phyloP scores from a whole-genome alignment of 2,329 filamentous ascomycete genomes.

The Alternaria atra region DNA sequence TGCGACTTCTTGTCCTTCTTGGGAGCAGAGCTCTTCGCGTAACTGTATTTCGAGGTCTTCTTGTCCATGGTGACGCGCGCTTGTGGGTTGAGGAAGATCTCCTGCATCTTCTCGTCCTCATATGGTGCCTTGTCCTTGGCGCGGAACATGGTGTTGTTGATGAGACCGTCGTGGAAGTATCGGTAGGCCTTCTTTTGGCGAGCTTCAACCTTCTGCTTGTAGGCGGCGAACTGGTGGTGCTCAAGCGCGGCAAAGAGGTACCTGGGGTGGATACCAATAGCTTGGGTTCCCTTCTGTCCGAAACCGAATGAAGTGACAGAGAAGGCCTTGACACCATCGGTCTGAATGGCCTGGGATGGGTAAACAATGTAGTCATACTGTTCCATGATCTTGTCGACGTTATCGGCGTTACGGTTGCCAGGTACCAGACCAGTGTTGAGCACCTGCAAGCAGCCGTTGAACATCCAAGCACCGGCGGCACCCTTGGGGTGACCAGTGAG shows the following conservation, averaged over 20 bases:
- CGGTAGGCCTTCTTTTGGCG: constrained; percentile 99
- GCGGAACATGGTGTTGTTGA: constrained; percentile 98
- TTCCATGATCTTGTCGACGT: constrained; percentile 95
- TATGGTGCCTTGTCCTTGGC: constrained; percentile 94
- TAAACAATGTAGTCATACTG: constrained; percentile 98
- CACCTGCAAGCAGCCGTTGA: constrained; percentile 97
- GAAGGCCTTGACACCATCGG: constrained; percentile 97
- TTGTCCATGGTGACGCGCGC: constrained; percentile 86
- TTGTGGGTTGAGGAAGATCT: constrained; percentile 92
- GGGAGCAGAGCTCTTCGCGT: constrained; percentile 67
- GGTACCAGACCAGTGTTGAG: constrained; percentile 93
- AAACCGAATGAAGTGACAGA: constrained; percentile 99
- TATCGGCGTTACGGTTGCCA: constrained; percentile 97
- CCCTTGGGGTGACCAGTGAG: constrained; percentile 99
- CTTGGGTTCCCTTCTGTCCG: constrained; percentile 98
- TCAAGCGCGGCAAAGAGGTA: constrained; percentile 97
- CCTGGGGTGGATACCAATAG: constrained; percentile 94
- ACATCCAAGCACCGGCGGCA: constrained; percentile 99
- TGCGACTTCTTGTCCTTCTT: constrained; percentile 67
- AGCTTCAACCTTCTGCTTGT: constrained; percentile 87
- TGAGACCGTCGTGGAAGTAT: constrained; percentile 97
- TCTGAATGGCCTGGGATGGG: constrained; percentile 93
- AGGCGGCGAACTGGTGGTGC: constrained; percentile 79
- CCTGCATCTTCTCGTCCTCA: constrained; percentile 82
- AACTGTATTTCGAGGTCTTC: constrained; percentile 83